phyloP scores from a whole-genome alignment of 345 rosid genomes.

The Rhodamnia argentea region DNA sequence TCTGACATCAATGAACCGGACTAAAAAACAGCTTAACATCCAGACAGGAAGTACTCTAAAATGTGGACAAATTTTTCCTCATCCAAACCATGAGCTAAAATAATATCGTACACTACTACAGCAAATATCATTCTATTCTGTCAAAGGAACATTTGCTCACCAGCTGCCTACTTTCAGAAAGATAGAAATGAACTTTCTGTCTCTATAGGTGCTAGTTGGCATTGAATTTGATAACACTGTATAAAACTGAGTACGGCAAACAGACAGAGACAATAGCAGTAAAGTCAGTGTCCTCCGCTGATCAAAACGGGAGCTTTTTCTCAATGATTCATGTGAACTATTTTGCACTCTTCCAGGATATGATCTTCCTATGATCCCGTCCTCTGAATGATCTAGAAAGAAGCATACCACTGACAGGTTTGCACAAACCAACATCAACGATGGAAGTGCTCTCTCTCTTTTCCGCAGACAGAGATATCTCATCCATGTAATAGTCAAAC shows the following conservation, averaged over 20 bases:
- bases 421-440: slow-evolving; percentile 71
- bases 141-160: not conserved
- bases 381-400: slow-evolving; percentile 83
- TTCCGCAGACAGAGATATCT: slow-evolving; percentile 33
- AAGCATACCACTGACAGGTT: slow-evolving; percentile 63
- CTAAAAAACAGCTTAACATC: not conserved
- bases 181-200: not conserved
- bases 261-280: not conserved
- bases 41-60: not conserved
- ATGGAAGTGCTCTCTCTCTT: slow-evolving; percentile 45
- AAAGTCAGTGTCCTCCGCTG: not conserved
- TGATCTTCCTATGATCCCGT: slow-evolving; percentile 83
- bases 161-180: not conserved
- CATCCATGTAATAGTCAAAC: slow-evolving; percentile 71
- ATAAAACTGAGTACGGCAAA: not conserved
- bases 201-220: not conserved
- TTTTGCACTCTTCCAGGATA: slow-evolving; percentile 75
- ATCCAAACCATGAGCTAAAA: not conserved
- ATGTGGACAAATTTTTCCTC: not conserved
- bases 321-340: slow-evolving; percentile 32
- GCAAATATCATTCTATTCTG: not conserved
- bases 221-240: not conserved
- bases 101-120: not conserved
- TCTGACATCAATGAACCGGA: not conserved
- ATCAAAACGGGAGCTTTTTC: not conserved